phyloP scores from a whole-genome alignment of 768 basidiomycete species.

The Daedaleopsis sinensis region DNA sequence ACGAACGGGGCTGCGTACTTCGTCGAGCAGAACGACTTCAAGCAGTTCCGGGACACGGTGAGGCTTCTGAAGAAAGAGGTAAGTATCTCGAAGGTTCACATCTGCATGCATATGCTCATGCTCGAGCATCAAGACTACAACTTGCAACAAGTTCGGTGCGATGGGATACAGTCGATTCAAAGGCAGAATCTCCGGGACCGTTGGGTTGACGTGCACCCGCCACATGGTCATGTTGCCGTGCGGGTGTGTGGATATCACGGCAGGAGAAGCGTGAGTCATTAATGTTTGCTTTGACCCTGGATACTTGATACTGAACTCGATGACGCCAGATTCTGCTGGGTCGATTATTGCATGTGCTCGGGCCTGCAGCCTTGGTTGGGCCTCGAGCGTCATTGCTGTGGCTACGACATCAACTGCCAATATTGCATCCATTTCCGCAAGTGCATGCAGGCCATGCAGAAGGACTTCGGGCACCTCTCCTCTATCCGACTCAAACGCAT shows the following conservation, averaged over 20 bases:
- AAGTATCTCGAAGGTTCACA: too few relatives aligned
- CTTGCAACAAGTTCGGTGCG: neutral
- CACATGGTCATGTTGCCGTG: neutral
- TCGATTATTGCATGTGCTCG: too few relatives aligned
- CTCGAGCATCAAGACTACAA: too few relatives aligned
- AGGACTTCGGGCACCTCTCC: neutral
- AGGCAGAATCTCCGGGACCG: neutral
- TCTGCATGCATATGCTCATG: too few relatives aligned
- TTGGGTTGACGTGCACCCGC: neutral
- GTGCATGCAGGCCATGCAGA: conserved; percentile 8
- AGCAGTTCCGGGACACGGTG: too few relatives aligned
- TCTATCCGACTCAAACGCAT: neutral
- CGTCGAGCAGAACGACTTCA: neutral
- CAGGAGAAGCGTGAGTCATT: conserved; percentile 8
- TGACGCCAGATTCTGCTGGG: too few relatives aligned
- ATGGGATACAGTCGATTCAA: neutral
- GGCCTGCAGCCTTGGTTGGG: too few relatives aligned
- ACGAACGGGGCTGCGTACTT: neutral
- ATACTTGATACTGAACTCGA: neutral
- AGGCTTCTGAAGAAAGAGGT: too few relatives aligned
- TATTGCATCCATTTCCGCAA: neutral
- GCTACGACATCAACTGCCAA: conserved; percentile 29
- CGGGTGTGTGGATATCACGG: conserved; percentile 3
- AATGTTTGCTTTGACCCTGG: too few relatives aligned
- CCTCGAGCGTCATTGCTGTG: too few relatives aligned